These are phyloP conservation scores for Pinus albicaulis DNA, from an alignment of 75 land plant species.

Conservation along the genomic window DNA sequence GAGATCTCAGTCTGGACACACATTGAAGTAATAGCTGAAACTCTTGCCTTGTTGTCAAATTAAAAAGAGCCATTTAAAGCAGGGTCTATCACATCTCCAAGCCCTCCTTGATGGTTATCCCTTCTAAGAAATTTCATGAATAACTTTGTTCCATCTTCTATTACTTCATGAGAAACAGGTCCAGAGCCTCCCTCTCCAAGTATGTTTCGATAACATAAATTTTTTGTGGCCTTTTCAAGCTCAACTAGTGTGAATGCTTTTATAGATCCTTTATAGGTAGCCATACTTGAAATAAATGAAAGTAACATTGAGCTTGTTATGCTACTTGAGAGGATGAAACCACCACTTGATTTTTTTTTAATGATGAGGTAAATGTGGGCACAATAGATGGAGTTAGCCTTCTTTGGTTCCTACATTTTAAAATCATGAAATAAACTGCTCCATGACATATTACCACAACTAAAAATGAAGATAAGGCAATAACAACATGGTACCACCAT, in stretches of 20 bases:
- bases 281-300: constrained; percentile 27
- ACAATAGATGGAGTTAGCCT: constrained; percentile 11
- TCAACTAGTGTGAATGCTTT: constrained; percentile 22
- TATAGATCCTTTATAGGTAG: constrained; percentile 18
- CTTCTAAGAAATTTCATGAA: constrained; percentile 27
- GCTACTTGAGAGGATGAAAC: constrained; percentile 51
- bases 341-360: constrained; percentile 20
- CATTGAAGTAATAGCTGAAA: not conserved
- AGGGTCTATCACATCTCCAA: constrained; percentile 1
- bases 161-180: constrained; percentile 18
- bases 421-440: constrained; percentile 6
- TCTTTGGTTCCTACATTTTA: constrained; percentile 4
- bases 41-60: constrained; percentile 9
- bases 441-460: constrained; percentile 12
- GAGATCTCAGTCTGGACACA: too few relatives aligned
- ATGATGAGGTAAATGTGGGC: constrained; percentile 7
- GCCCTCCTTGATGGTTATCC: constrained; percentile 32
- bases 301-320: constrained; percentile 52
- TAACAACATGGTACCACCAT: constrained; percentile 12
- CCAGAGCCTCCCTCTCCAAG: constrained; percentile 42
- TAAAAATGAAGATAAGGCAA: constrained; percentile 23
- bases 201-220: constrained; percentile 18
- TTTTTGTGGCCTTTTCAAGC: constrained; percentile 22
- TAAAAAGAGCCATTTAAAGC: too few relatives aligned
- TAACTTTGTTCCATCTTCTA: constrained; percentile 26